Percentiles rank a stretch among this genome's conserved stretches.
phyloP scores from a whole-genome alignment of 106 monocot genomes.

The Xerophyta viscosa region DNA sequence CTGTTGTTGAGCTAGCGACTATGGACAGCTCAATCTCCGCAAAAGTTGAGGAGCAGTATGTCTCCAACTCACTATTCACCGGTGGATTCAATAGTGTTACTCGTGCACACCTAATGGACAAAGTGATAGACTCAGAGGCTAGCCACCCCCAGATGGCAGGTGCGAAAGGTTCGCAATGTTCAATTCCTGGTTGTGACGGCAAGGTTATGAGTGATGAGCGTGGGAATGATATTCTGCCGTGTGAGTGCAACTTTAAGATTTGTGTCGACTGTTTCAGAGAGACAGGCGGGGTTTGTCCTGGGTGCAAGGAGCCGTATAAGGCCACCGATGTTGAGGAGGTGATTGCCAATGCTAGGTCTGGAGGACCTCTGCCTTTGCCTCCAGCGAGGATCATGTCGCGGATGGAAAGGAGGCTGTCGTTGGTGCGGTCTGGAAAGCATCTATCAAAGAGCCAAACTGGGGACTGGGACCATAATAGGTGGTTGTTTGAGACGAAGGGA shows the following conservation, averaged over 20 bases:
- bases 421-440: slow-evolving; percentile 18
- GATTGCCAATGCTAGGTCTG: slow-evolving; percentile 5
- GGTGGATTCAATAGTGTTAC: slow-evolving; percentile 41
- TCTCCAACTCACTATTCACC: slow-evolving; percentile 37
- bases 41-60: slow-evolving; percentile 40
- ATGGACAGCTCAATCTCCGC: slow-evolving; percentile 31
- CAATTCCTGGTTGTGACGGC: slow-evolving; percentile 33
- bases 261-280: slow-evolving; percentile 57
- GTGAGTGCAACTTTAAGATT: slow-evolving; percentile 65
- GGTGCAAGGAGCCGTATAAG: slow-evolving; percentile 63
- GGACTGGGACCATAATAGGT: slow-evolving; percentile 39
- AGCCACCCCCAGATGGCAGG: slow-evolving; percentile 64
- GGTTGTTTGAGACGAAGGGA: slow-evolving; percentile 41
- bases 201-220: slow-evolving; percentile 61
- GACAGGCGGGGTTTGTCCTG: slow-evolving; percentile 37
- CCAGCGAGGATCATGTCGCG: slow-evolving; percentile 14
- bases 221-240: slow-evolving; percentile 52
- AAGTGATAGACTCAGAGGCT: slow-evolving; percentile 43
- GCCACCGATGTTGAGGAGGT: slow-evolving; percentile 32
- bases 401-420: slow-evolving; percentile 23
- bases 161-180: slow-evolving; percentile 45
- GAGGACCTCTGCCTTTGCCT: slow-evolving; percentile 5
- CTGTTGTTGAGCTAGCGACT: slow-evolving; percentile 5
- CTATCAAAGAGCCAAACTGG: slow-evolving; percentile 18
- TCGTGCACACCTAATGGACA: slow-evolving; percentile 46